Evolutionary conservation across 352 stramenopile genomes (phyloP).

Genomic region (Pythium biforme): DNA sequence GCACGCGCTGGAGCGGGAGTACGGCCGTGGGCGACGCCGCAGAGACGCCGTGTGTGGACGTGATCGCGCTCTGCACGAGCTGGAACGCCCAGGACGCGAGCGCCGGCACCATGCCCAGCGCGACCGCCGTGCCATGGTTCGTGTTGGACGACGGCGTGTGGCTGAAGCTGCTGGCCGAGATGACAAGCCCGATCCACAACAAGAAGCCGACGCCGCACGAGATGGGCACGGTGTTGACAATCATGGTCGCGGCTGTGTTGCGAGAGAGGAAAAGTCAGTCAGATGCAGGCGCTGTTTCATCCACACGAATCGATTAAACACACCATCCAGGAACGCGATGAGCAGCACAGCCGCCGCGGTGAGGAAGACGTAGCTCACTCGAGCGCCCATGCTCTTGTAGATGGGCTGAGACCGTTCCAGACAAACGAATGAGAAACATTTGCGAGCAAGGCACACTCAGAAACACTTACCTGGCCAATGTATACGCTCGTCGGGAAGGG

Average conservation of each 20-base stretch:
- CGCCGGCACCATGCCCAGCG: conserved; percentile 39
- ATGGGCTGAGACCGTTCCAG: conserved; percentile 23
- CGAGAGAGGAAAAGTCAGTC: not conserved
- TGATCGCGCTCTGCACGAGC: conserved; percentile 34
- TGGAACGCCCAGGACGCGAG: conserved; percentile 43
- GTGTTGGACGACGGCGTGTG: conserved; percentile 36
- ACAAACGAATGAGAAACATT: not conserved
- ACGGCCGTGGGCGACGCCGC: not conserved
- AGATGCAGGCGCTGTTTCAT: not conserved
- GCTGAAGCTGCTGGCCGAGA: conserved; percentile 43
- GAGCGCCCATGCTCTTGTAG: conserved; percentile 49
- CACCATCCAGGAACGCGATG: conserved; percentile 36
- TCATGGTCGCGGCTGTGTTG: conserved; percentile 26
- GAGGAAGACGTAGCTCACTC: conserved; percentile 38
- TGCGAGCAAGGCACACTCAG: no score
- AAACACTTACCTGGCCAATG: conserved; percentile 34
- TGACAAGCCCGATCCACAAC: conserved; percentile 51
- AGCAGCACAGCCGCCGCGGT: conserved; percentile 28
- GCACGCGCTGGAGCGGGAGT: conserved; percentile 21
- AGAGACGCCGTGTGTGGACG: conserved; percentile 13
- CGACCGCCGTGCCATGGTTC: conserved; percentile 42
- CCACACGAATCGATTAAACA: not conserved
- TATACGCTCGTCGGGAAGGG: conserved; percentile 45
- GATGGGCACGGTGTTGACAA: conserved; percentile 37
- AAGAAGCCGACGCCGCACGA: conserved; percentile 43